These are phyloP conservation scores for Malus sieversii DNA, from an alignment of 306 rosid species.

Conservation along the genomic window DNA sequence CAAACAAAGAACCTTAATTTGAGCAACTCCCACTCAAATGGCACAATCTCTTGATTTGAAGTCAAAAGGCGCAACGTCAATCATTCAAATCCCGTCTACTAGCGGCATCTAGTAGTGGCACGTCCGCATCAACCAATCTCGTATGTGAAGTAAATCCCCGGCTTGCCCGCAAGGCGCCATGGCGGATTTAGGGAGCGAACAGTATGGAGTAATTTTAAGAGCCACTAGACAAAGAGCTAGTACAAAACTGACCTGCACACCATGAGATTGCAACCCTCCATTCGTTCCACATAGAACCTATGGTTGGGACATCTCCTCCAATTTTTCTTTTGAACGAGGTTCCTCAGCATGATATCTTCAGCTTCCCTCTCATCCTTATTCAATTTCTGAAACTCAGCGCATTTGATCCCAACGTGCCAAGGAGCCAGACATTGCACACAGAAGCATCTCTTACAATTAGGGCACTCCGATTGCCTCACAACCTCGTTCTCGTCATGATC, in stretches of 20 bases:
- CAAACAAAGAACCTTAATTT: too few relatives aligned
- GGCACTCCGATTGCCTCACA: constrained; percentile 46
- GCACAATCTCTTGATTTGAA: too few relatives aligned
- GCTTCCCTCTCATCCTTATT: constrained; percentile 10
- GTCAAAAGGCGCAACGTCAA: too few relatives aligned
- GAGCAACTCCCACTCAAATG: too few relatives aligned
- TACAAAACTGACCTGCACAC: constrained; percentile 36
- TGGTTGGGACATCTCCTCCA: constrained; percentile 55
- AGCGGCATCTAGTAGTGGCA: too few relatives aligned
- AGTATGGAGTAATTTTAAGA: too few relatives aligned
- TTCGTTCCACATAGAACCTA: constrained; percentile 42
- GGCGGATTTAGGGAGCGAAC: too few relatives aligned
- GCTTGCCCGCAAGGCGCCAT: too few relatives aligned
- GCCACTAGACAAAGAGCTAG: too few relatives aligned
- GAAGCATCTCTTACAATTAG: constrained; percentile 42
- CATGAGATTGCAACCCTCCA: constrained; percentile 37
- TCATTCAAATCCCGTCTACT: too few relatives aligned
- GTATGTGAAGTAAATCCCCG: too few relatives aligned
- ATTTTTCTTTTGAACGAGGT: constrained; percentile 23
- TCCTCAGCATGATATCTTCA: constrained; percentile 42
- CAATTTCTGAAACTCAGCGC: constrained; percentile 30
- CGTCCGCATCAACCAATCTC: too few relatives aligned
- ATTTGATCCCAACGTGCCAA: constrained; percentile 48
- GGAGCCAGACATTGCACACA: constrained; percentile 48
- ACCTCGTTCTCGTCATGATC: constrained; percentile 22